These are phyloP conservation scores for Prunus dulcis DNA, from an alignment of 306 rosid genomes.

Conservation along the genomic window DNA sequence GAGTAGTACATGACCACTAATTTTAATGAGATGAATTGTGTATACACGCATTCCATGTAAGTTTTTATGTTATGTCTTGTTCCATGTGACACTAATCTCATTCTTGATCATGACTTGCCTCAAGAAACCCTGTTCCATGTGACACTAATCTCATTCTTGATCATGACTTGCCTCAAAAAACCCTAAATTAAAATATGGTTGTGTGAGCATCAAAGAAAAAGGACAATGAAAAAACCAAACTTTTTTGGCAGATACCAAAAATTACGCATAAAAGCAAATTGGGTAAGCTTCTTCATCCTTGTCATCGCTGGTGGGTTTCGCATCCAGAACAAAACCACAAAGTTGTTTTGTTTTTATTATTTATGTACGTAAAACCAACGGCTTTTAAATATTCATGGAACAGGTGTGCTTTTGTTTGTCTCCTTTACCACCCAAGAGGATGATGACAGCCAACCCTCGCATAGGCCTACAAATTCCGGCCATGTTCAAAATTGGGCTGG, in stretches of 20 bases:
- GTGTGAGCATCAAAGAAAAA: neutral
- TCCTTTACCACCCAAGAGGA: neutral
- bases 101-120: neutral
- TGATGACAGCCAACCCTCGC: neutral
- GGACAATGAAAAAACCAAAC: neutral
- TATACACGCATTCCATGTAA: neutral
- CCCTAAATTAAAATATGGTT: neutral
- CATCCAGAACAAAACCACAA: conserved; percentile 1
- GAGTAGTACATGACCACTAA: neutral
- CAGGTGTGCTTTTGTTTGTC: conserved; percentile 3
- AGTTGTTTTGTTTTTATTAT: neutral
- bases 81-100: neutral
- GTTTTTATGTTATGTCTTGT: neutral
- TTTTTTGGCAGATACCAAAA: too few relatives aligned
- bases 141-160: too few relatives aligned
- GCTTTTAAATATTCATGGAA: neutral
- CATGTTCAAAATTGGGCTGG: neutral
- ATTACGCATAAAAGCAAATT: neutral
- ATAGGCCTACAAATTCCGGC: conserved; percentile 9
- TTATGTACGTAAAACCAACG: neutral
- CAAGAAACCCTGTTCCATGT: neutral
- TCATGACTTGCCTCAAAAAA: neutral
- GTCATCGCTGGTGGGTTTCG: neutral
- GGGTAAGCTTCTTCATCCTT: neutral
- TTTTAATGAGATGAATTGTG: neutral